phyloP scores from a whole-genome alignment of 1,284 basidiomycete species.

The Veloporphyrellus conicus region DNA sequence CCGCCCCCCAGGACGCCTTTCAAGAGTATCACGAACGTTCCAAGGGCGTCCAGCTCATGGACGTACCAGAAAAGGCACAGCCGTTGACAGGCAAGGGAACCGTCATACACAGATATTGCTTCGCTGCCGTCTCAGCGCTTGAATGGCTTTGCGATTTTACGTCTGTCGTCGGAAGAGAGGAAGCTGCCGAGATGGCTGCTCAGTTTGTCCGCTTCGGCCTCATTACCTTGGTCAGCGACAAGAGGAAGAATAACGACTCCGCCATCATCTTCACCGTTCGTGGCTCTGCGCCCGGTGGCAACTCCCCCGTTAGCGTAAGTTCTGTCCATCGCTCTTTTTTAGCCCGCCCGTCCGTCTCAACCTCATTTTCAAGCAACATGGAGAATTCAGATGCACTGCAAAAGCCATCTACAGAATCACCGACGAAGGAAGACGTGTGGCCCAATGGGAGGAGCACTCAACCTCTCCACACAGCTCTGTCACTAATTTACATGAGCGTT shows the following conservation, averaged over 20 bases:
- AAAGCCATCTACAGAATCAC: slow-evolving; percentile 94
- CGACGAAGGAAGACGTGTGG: slow-evolving; percentile 80
- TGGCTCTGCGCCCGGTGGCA: slow-evolving; percentile 69
- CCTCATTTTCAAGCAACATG: slow-evolving; percentile 59
- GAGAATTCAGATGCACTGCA: slow-evolving; percentile 92
- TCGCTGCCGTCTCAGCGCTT: slow-evolving; percentile 80
- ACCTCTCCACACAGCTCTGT: slow-evolving; percentile 65
- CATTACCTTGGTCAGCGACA: slow-evolving; percentile 82
- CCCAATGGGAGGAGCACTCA: slow-evolving; percentile 69
- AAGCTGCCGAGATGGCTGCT: slow-evolving; percentile 94
- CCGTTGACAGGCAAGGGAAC: slow-evolving; percentile 46
- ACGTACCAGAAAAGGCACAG: slow-evolving; percentile 60
- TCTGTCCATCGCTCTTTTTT: slow-evolving; percentile 4
- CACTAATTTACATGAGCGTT: slow-evolving; percentile 51
- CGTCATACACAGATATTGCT: slow-evolving; percentile 70
- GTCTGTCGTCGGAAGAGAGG: slow-evolving; percentile 92
- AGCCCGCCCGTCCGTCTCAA: slow-evolving; percentile 3
- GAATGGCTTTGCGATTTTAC: slow-evolving; percentile 99
- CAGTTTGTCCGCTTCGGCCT: slow-evolving; percentile 96
- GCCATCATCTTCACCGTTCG: slow-evolving; percentile 87
- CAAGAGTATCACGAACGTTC: slow-evolving; percentile 75
- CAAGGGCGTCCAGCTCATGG: slow-evolving; percentile 70
- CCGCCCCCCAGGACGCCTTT: slow-evolving; percentile 56
- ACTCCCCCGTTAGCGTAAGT: slow-evolving; percentile 70
- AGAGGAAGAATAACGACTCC: slow-evolving; percentile 82